A percentile compares a stretch with the other conserved stretches of the same genome.
Evolutionary conservation across 192 early-diverging fungal genomes (phyloP).

Genomic region (Linnemannia schmuckeri): DNA sequence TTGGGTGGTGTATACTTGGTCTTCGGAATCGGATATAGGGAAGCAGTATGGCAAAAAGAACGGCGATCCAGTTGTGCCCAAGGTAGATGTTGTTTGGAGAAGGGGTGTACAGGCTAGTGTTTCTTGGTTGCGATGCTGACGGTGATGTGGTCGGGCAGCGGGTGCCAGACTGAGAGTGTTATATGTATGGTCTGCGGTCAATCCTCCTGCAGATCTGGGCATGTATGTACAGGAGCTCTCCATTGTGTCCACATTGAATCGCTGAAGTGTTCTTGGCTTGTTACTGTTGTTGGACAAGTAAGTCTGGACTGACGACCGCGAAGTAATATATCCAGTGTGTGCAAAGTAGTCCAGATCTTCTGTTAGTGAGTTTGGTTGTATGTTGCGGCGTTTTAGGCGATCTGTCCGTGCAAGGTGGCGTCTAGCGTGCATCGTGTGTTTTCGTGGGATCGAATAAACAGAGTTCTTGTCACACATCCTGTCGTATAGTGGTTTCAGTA

Average conservation of each 20-base stretch:
- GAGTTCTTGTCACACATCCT: conserved; percentile 14
- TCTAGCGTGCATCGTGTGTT: conserved; percentile 18
- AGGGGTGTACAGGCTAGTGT: conserved; percentile 6
- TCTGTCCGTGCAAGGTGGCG: conserved; percentile 18
- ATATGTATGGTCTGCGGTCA: background rate
- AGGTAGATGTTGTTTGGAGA: background rate
- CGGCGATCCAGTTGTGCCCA: conserved; percentile 12
- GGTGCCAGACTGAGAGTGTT: background rate
- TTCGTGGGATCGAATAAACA: conserved; percentile 8
- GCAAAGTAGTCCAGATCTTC: background rate
- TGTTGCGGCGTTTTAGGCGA: conserved; percentile 27
- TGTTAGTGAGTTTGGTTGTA: background rate
- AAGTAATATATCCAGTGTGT: background rate
- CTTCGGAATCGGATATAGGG: background rate
- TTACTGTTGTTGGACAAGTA: background rate
- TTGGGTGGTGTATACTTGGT: background rate
- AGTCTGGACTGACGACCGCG: background rate
- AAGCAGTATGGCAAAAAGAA: background rate
- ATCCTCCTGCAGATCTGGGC: conserved; percentile 14
- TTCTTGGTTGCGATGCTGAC: background rate
- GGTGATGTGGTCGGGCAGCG: background rate
- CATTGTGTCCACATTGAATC: background rate
- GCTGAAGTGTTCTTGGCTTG: background rate
- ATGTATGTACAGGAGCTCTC: background rate
- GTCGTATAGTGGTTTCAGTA: background rate